These are phyloP conservation scores for Russula vinacea DNA, from an alignment of 768 basidiomycete species.

Conservation along the genomic window DNA sequence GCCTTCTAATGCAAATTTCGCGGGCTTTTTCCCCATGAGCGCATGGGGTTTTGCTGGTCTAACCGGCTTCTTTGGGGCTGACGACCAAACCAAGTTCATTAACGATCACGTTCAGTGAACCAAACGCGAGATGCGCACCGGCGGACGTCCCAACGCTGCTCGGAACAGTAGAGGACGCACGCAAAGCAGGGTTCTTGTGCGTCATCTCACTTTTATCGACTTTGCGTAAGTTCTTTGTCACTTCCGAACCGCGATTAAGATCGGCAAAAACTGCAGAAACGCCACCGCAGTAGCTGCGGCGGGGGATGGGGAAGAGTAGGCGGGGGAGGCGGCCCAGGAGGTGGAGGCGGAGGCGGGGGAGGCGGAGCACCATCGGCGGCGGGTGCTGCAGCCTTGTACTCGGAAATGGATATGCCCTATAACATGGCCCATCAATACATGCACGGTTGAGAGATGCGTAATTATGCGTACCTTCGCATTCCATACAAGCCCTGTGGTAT, in stretches of 20 bases:
- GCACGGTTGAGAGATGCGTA: not conserved
- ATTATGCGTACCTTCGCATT: conserved; percentile 61
- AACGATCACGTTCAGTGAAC: not conserved
- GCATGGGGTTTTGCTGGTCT: conserved; percentile 84
- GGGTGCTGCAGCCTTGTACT: conserved; percentile 45
- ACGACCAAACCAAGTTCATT: not conserved
- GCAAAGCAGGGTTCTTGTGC: conserved; percentile 92
- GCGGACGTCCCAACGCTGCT: conserved; percentile 34
- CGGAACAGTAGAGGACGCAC: conserved; percentile 54
- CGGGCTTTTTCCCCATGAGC: conserved; percentile 83
- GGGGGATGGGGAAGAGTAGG: conserved; percentile 36
- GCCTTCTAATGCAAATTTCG: conserved; percentile 86
- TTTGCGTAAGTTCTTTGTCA: conserved; percentile 88
- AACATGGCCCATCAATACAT: not conserved
- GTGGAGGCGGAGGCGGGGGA: conserved; percentile 41
- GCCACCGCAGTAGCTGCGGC: conserved; percentile 45
- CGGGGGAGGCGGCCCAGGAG: conserved; percentile 41
- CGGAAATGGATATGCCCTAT: conserved; percentile 56
- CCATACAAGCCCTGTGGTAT: conserved; percentile 86
- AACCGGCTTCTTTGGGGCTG: conserved; percentile 56
- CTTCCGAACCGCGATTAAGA: conserved; percentile 82
- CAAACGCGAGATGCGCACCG: conserved; percentile 3
- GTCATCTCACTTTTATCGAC: conserved; percentile 98
- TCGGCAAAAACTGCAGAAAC: conserved; percentile 84
- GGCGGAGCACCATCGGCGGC: conserved; percentile 49